Base-by-base conservation (phyloP, 2,329 filamentous ascomycete genomes). In the Stromatinia cepivora region DNA sequence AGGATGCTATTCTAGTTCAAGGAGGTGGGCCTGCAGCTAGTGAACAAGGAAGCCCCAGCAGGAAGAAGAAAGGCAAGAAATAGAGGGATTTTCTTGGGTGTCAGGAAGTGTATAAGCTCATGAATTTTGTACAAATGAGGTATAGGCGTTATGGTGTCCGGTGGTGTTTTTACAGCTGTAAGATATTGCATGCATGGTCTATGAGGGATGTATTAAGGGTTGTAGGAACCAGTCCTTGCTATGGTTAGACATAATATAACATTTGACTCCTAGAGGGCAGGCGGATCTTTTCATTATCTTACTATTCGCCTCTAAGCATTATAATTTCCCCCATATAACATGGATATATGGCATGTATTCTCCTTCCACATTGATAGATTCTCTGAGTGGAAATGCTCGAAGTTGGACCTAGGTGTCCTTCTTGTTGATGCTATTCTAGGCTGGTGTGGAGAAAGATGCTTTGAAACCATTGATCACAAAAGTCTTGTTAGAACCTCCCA, bases 1-100 rank as follows among this genome's bases (percentile, higher is more conserved):
- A 93, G 70, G 91, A 94, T 78, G 87, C 88, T 25, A 91, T 97
- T 34, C 81, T 96, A 72, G 92, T 97, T 62, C 92, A 95, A 76
- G 70, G 70, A 39, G 70, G 72, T 46, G 70, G 73, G 1, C 72
- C 75, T 11, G 67, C 71, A 45, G 67, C 65, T 10, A 72, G 52
- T 58, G 71, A 72, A 46, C 72, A 72, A n/a, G 78, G 80, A 65
- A 78, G 78, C 70, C 78, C 79, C 58, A 85, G 11, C 28, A 70
- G 87, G 82, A 88, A 86, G 83, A 90, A 88, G 84, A 90, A 88
- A 82, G 84, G 82, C 68, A 90, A 88, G 84, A 87, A 89, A 79
- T 88, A 78, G 81, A 52, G n/a, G 36, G 20, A 58, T 25, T 62
- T 25, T 52, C 17, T 13, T 45, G 11, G 63, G 22, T 48, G n/a